These are phyloP conservation scores for Vitis hybrid DNA, from an alignment of 177 flowering plant genomes.

Conservation along the genomic window DNA sequence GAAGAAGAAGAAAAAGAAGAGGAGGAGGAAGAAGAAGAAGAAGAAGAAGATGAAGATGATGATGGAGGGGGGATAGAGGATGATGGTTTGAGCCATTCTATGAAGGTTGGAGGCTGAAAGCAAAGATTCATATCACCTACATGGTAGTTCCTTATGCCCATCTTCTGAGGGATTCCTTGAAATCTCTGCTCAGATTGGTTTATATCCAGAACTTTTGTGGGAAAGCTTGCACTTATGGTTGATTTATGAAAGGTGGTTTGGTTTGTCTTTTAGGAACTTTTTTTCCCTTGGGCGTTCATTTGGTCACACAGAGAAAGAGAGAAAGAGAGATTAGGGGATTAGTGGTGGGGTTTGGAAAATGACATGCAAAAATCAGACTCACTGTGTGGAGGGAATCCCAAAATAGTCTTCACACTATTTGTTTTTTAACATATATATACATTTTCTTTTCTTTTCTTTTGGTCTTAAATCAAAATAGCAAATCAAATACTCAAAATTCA, in stretches of 20 bases:
- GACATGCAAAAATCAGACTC: constrained; percentile 33
- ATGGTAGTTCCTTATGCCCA: constrained; percentile 42
- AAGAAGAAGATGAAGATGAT: constrained; percentile 17
- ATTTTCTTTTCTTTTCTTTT: neutral
- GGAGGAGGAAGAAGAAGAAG: constrained; percentile 21
- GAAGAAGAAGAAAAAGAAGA: constrained; percentile 7
- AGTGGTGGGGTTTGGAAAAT: constrained; percentile 61
- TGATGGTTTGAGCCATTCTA: constrained; percentile 85
- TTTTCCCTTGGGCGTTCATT: constrained; percentile 21
- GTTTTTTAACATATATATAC: neutral
- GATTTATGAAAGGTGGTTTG: constrained; percentile 34
- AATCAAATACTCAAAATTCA: no score
- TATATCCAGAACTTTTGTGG: constrained; percentile 39
- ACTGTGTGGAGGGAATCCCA: constrained; percentile 46
- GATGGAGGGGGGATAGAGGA: constrained; percentile 8
- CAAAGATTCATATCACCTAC: constrained; percentile 34
- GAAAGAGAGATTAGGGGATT: constrained; percentile 27
- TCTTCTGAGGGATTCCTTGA: constrained; percentile 17
- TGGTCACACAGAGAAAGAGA: constrained; percentile 18
- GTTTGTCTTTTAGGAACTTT: constrained; percentile 37
- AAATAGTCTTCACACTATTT: constrained; percentile 21
- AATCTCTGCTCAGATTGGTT: constrained; percentile 22
- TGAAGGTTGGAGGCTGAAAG: constrained; percentile 54
- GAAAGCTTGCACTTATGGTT: constrained; percentile 32
- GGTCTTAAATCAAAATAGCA: neutral